Percentiles rank a stretch among this genome's conserved stretches.
Evolutionary conservation across 2,329 filamentous ascomycete species (phyloP).

Genomic region (Trichoderma aggressivum): DNA sequence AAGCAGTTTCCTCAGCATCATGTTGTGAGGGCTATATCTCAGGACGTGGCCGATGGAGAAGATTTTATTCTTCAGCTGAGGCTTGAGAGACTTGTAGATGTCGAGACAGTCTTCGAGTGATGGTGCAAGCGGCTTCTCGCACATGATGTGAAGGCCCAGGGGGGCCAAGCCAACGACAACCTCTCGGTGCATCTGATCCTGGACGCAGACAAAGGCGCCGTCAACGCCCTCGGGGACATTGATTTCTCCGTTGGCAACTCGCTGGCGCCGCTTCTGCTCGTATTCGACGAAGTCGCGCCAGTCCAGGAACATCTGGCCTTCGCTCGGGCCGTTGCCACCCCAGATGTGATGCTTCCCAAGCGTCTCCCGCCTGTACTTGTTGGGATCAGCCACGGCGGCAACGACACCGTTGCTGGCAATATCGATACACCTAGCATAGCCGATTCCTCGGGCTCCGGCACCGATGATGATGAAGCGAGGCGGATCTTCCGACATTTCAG

Average conservation of each 20-base stretch:
- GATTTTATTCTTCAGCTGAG: constrained; percentile 42
- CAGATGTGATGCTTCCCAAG: constrained; percentile 74
- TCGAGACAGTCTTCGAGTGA: constrained; percentile 72
- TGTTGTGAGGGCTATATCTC: constrained; percentile 90
- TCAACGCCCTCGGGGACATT: constrained; percentile 55
- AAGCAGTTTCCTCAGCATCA: constrained; percentile 74
- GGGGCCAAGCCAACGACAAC: constrained; percentile 72
- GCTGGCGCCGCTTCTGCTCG: constrained; percentile 60
- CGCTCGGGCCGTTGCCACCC: constrained; percentile 47
- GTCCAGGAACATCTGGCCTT: constrained; percentile 66
- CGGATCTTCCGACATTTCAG: constrained; percentile 46
- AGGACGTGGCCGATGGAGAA: constrained; percentile 95
- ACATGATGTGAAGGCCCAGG: constrained; percentile 77
- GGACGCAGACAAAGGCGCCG: constrained; percentile 62
- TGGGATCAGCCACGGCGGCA: constrained; percentile 76
- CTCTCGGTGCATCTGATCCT: constrained; percentile 84
- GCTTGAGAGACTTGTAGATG: constrained; percentile 61
- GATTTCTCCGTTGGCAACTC: constrained; percentile 46
- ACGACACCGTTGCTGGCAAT: constrained; percentile 65
- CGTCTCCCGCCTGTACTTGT: constrained; percentile 68
- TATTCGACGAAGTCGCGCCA: constrained; percentile 77
- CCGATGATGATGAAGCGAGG: constrained; percentile 76
- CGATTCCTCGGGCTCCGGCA: constrained; percentile 73
- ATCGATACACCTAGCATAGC: constrained; percentile 68
- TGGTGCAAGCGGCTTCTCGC: constrained; percentile 90